Base-by-base conservation (phyloP, 1,284 basidiomycete species). In the Vanrija humicola region DNA sequence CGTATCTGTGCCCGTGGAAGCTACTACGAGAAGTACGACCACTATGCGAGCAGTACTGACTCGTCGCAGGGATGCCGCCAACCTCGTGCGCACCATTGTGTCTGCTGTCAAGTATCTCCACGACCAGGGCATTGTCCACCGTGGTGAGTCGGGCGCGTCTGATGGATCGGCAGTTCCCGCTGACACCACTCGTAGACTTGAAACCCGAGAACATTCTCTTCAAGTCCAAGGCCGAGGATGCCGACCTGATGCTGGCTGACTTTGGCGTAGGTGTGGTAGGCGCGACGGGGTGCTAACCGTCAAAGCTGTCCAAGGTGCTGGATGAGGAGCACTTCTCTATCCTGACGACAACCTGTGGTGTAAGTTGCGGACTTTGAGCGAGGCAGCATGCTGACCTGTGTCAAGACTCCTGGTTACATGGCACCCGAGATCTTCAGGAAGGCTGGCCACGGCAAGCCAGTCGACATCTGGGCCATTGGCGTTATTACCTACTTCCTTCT, bases 151-250 rank as follows among this genome's bases (percentile, higher is more conserved):
- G 6, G 15, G n/a, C 23, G 9, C 9, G 34, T 23, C 12, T 9
- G 25, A 16, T 38, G 2, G 34, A 34, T 15, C 12, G 34, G 4
- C 9, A 12, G 14, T 8, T 34, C 10, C 12, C 34, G 34, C 34
- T 34, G 34, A 34, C 34, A 34, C 5, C 6, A 23, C 23, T 16
- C 16, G 3, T 61, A 88, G 91, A 98, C 73, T 80, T 98, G 62
- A 98, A 98, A 76, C 95, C 95, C 6, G 95, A 98, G 78, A 98
- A 98, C 77, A 82, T 98, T 21, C 81, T 98, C 21, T 98, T 98
- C 84, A 85, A 90, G 57, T 88, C 88, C 43, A 84, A 86, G 67
- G 87, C 84, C 5, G 93, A 98, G 71, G 87, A 94, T 54, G 88
- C 93, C 9, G 93, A 97, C 68, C 87, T 98, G 65, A 89, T 97